These are phyloP conservation scores for Striga asiatica DNA, from an alignment of 257 asterid species.

Conservation along the genomic window DNA sequence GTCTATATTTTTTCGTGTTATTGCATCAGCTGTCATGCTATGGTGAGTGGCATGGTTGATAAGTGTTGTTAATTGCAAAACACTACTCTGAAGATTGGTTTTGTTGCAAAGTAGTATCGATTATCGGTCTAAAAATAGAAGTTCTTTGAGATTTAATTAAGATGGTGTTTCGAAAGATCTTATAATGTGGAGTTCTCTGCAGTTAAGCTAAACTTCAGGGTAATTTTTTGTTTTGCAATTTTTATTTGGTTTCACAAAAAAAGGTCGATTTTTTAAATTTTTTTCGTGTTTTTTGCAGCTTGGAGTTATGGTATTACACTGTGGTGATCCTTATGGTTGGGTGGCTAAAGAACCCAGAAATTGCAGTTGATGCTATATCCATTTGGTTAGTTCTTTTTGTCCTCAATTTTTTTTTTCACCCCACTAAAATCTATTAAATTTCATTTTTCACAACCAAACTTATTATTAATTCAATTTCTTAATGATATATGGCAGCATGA, in stretches of 20 bases:
- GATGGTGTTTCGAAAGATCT: no score
- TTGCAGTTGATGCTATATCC: constrained; percentile 70
- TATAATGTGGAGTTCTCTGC: not conserved
- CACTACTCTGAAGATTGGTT: not conserved
- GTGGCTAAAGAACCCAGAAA: constrained; percentile 63
- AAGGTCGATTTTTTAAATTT: not conserved
- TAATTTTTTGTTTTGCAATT: not conserved
- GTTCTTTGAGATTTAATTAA: no score
- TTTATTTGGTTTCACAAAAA: no score
- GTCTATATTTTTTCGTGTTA: no score
- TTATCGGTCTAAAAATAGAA: not conserved
- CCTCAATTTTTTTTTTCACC: not conserved
- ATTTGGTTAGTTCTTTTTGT: constrained; percentile 47
- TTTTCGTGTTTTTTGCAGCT: constrained; percentile 28
- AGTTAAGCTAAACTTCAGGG: not conserved
- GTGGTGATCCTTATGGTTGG: constrained; percentile 75
- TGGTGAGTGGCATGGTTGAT: no score
- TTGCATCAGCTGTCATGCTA: constrained; percentile 81
- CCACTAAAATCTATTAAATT: no score
- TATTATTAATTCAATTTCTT: not conserved
- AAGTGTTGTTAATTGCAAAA: constrained; percentile 9
- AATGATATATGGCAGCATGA: constrained; percentile 40
- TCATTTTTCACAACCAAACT: not conserved
- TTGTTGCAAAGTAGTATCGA: not conserved
- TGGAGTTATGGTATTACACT: constrained; percentile 77